phyloP scores from a whole-genome alignment of 163 green algal species.

The Scenedesmus sp. region DNA sequence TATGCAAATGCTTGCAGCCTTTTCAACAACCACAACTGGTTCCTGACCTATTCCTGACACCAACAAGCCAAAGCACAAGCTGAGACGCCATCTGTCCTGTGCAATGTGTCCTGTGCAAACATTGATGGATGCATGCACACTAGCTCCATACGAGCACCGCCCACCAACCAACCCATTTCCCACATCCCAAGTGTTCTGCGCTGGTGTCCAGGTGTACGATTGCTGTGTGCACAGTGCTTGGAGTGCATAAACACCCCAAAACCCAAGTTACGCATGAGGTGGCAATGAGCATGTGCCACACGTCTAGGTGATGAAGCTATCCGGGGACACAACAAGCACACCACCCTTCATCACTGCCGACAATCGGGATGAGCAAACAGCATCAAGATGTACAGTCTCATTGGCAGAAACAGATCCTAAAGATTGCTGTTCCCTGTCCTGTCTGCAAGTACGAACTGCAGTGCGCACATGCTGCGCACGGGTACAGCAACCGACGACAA shows the following conservation, averaged over 20 bases:
- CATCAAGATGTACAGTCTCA: not conserved
- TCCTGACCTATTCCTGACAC: too few species aligned
- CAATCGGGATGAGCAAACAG: not conserved
- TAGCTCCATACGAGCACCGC: not conserved
- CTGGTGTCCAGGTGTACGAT: not conserved
- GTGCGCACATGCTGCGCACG: not conserved
- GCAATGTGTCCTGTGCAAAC: not conserved
- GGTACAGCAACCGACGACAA: not conserved
- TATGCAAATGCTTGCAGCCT: not conserved
- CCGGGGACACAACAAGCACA: not conserved
- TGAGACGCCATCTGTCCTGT: too few species aligned
- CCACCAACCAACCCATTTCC: not conserved
- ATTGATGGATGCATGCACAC: not conserved
- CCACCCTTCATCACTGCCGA: not conserved
- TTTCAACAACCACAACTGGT: too few species aligned
- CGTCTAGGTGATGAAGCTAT: constrained; percentile 3
- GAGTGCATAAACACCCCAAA: not conserved
- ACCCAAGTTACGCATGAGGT: not conserved
- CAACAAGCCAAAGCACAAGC: too few species aligned
- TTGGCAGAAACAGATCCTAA: not conserved
- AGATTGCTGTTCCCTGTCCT: not conserved
- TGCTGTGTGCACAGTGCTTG: not conserved
- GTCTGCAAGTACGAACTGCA: not conserved
- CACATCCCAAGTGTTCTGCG: not conserved
- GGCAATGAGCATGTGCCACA: not conserved